Conservation (phyloP, 2,329 filamentous ascomycete genomes). For the Paradendryphiella salina region DNA sequence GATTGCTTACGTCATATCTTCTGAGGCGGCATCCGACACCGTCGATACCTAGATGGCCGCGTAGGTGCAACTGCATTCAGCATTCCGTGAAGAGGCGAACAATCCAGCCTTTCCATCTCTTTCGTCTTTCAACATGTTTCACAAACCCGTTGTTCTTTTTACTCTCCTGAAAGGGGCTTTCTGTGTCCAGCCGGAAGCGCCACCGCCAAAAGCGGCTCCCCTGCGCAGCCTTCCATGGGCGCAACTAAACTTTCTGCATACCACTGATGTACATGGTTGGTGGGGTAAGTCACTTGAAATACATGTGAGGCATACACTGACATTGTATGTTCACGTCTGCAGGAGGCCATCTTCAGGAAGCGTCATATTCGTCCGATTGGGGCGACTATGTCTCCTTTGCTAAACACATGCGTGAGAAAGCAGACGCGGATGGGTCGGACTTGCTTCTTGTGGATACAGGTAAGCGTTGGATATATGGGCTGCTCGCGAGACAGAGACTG, state of each 20-base stretch:
- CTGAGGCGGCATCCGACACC: slow-evolving; percentile 9
- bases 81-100: background rate
- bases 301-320: no score
- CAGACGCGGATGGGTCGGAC: slow-evolving; percentile 78
- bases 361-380: slow-evolving; percentile 95
- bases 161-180: slow-evolving; percentile 50
- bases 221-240: slow-evolving; percentile 86
- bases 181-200: slow-evolving; percentile 74
- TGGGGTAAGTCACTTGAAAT: slow-evolving; percentile 75
- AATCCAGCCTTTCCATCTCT: slow-evolving; percentile 1
- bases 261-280: slow-evolving; percentile 95
- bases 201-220: slow-evolving; percentile 75
- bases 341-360: slow-evolving; percentile 28
- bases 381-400: slow-evolving; percentile 96
- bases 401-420: slow-evolving; percentile 75
- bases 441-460: slow-evolving; percentile 94
- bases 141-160: slow-evolving; percentile 16
- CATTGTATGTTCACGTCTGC: no score
- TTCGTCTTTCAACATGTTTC: slow-evolving; percentile 23
- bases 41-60: slow-evolving; percentile 25
- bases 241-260: slow-evolving; percentile 89
- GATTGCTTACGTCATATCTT: slow-evolving; percentile 6
- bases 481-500: background rate
- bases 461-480: slow-evolving; percentile 60
- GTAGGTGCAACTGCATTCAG: slow-evolving; percentile 8